These are phyloP conservation scores for Nigrograna mackinnonii DNA, from an alignment of 2,329 filamentous ascomycete genomes.

Conservation along the genomic window DNA sequence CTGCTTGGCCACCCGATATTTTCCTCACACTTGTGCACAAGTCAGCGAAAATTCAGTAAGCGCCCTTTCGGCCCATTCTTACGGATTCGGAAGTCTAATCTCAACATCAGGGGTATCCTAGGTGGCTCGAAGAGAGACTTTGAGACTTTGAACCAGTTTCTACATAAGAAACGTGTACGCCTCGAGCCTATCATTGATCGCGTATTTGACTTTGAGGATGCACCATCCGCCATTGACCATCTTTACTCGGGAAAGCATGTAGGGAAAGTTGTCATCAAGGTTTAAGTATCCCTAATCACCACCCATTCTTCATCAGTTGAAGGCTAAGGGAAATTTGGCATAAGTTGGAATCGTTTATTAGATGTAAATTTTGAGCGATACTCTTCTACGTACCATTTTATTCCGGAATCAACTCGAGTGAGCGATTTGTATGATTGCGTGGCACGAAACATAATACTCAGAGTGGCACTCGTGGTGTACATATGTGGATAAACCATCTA, in stretches of 20 bases:
- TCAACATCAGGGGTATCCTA: constrained; percentile 50
- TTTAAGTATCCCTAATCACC: background rate
- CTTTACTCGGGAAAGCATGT: constrained; percentile 33
- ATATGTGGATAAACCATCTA: too few relatives aligned
- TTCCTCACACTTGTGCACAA: background rate
- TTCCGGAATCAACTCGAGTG: too few relatives aligned
- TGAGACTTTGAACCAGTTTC: constrained; percentile 34
- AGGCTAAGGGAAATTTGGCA: too few relatives aligned
- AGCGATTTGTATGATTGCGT: too few relatives aligned
- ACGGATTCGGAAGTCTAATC: constrained; percentile 13
- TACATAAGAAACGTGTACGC: constrained; percentile 29
- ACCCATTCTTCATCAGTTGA: too few relatives aligned
- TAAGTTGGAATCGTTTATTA: background rate
- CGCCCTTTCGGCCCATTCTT: background rate
- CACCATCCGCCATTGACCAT: constrained; percentile 33
- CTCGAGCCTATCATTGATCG: constrained; percentile 28
- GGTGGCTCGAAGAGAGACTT: constrained; percentile 61
- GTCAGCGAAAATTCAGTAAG: constrained; percentile 1
- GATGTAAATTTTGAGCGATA: too few relatives aligned
- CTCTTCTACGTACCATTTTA: too few relatives aligned
- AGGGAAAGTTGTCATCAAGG: constrained; percentile 15
- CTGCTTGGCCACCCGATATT: background rate
- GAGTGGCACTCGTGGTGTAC: too few relatives aligned
- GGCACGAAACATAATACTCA: too few relatives aligned
- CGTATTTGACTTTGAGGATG: constrained; percentile 31